phyloP scores from a whole-genome alignment of 139 green algal species.

The Chlamydomonas sp. region DNA sequence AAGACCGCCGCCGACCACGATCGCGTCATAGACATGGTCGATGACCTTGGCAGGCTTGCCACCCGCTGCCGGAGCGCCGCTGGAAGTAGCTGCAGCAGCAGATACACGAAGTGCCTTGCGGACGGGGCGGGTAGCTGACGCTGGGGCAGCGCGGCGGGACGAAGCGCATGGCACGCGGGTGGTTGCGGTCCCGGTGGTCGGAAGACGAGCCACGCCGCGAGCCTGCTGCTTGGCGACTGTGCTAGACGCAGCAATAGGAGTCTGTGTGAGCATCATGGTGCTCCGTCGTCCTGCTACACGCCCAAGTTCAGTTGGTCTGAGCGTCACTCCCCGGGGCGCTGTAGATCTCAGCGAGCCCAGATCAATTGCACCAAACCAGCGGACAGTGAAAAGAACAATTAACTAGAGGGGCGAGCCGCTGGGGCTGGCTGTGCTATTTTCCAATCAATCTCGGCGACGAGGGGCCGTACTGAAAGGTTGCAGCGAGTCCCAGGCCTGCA shows the following conservation, averaged over 20 bases:
- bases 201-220: neutral
- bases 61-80: neutral
- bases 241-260: neutral
- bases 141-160: neutral
- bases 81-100: constrained; percentile 14
- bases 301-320: too few species aligned
- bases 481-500: too few species aligned
- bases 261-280: constrained; percentile 12
- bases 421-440: too few species aligned
- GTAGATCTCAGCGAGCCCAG: too few species aligned
- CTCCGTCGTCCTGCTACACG: too few species aligned
- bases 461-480: too few species aligned
- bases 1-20: constrained; percentile 62
- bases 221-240: neutral
- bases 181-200: neutral
- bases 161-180: too few species aligned
- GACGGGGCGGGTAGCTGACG: neutral
- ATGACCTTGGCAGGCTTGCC: neutral
- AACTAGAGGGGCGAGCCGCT: too few species aligned
- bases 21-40: constrained; percentile 48
- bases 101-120: neutral
- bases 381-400: too few species aligned
- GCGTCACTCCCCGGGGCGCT: too few species aligned
- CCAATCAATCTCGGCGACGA: too few species aligned
- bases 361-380: too few species aligned